These are phyloP conservation scores for Staphylotrichum tortipilum DNA, from an alignment of 495 filamentous ascomycete genomes.

Conservation along the genomic window DNA sequence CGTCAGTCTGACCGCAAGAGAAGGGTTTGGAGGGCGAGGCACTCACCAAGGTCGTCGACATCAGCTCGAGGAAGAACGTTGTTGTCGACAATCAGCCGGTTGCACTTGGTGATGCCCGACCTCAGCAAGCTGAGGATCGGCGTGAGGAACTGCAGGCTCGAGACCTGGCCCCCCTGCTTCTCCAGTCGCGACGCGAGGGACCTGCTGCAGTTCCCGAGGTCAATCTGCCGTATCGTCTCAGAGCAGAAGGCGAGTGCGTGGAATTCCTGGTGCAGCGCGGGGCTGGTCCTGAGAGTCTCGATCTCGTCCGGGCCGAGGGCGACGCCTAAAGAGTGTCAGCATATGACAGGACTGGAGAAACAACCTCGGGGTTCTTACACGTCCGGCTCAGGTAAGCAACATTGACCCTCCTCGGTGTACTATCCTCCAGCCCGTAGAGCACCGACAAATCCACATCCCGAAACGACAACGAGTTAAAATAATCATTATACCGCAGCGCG, in stretches of 20 bases:
- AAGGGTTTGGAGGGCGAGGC: not conserved
- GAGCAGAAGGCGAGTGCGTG: constrained; percentile 40
- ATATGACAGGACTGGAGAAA: not conserved
- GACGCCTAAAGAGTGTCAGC: constrained; percentile 18
- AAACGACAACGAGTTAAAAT: constrained; percentile 80
- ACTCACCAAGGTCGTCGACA: constrained; percentile 23
- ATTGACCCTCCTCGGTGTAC: constrained; percentile 16
- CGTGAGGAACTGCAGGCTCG: constrained; percentile 22
- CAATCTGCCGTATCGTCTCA: constrained; percentile 36
- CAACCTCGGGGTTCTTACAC: constrained; percentile 13
- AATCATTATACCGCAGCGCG: constrained; percentile 85
- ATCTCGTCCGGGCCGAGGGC: constrained; percentile 25
- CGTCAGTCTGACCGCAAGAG: not conserved
- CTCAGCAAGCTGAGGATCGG: constrained; percentile 25
- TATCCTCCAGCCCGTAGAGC: constrained; percentile 28
- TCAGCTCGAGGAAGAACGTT: constrained; percentile 19
- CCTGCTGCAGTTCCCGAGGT: constrained; percentile 30
- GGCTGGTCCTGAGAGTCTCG: constrained; percentile 28
- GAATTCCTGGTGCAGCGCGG: constrained; percentile 39
- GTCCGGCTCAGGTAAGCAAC: constrained; percentile 26
- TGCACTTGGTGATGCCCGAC: constrained; percentile 24
- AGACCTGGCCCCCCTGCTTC: not conserved
- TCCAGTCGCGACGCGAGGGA: constrained; percentile 6
- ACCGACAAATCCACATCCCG: constrained; percentile 53
- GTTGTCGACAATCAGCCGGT: constrained; percentile 20